Evolutionary conservation across 2,329 filamentous ascomycete species (phyloP).

Genomic region (Botrytis elliptica): DNA sequence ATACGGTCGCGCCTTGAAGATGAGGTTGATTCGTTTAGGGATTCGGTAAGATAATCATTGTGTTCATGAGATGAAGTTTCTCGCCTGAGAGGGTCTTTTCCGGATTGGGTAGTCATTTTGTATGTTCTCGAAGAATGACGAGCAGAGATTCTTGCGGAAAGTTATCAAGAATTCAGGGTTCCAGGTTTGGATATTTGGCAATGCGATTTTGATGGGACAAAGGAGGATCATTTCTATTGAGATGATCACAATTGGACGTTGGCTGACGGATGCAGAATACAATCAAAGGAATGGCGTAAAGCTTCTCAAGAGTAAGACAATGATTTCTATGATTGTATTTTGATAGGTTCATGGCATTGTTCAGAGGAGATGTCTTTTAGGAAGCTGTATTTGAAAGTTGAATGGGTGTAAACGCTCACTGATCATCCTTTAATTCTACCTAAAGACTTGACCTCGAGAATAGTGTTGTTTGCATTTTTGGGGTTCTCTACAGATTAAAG

Average conservation of each 20-base stretch:
- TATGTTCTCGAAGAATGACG: background rate
- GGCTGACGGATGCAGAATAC: background rate
- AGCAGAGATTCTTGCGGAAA: too few species aligned
- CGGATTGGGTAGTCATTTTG: background rate
- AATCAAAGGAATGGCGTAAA: background rate
- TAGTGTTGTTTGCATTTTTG: background rate
- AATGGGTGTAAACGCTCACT: background rate
- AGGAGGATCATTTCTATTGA: background rate
- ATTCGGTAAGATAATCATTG: fast-evolving
- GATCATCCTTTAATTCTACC: background rate
- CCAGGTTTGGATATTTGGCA: background rate
- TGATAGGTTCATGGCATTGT: background rate
- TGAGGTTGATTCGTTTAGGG: background rate
- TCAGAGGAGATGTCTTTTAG: background rate
- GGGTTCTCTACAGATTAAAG: background rate
- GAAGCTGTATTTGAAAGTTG: background rate
- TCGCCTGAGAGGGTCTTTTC: too few species aligned
- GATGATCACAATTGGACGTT: background rate
- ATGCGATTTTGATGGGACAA: background rate
- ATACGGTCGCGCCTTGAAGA: background rate
- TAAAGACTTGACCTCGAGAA: background rate
- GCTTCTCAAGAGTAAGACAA: background rate
- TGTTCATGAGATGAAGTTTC: background rate
- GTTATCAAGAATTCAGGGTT: background rate
- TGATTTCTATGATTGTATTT: background rate